These are phyloP conservation scores for Xylogone sp. DNA, from an alignment of 2,329 filamentous ascomycete genomes.

Conservation along the genomic window DNA sequence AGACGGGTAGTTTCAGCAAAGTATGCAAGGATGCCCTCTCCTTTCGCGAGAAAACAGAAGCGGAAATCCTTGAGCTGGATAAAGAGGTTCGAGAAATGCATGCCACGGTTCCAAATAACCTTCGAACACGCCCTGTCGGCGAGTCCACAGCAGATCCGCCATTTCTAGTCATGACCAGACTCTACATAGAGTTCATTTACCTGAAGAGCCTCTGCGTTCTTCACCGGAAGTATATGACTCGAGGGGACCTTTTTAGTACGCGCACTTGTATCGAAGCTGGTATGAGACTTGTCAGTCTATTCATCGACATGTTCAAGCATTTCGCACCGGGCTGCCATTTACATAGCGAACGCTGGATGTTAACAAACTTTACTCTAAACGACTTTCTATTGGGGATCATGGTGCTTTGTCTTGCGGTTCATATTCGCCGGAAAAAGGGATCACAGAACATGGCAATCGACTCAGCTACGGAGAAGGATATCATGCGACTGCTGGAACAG, in stretches of 20 bases:
- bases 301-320: slow-evolving; percentile 23
- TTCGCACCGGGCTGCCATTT: slow-evolving; percentile 21
- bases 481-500: slow-evolving; percentile 2
- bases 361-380: slow-evolving; percentile 23
- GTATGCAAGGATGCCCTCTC: slow-evolving; percentile 26
- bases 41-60: slow-evolving; percentile 18
- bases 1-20: slow-evolving; percentile 23
- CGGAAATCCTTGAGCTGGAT: slow-evolving; percentile 16
- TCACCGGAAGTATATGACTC: slow-evolving; percentile 24
- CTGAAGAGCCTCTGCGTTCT: slow-evolving; percentile 24
- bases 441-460: slow-evolving; percentile 1
- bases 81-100: slow-evolving; percentile 18
- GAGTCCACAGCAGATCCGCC: slow-evolving; percentile 18
- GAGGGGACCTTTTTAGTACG: slow-evolving; percentile 14
- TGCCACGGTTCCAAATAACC: slow-evolving; percentile 11
- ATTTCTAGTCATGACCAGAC: slow-evolving; percentile 20
- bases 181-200: slow-evolving; percentile 21
- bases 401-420: slow-evolving; percentile 20
- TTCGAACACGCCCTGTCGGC: slow-evolving; percentile 15
- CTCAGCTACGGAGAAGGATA: slow-evolving; percentile 1
- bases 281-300: slow-evolving; percentile 15
- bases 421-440: slow-evolving; percentile 11
- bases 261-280: slow-evolving; percentile 17
- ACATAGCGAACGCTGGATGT: slow-evolving; percentile 19
- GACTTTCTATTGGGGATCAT: slow-evolving; percentile 24